Evolutionary conservation across 2,329 filamentous ascomycete genomes (phyloP).

Genomic region (Ophiostoma ips): DNA sequence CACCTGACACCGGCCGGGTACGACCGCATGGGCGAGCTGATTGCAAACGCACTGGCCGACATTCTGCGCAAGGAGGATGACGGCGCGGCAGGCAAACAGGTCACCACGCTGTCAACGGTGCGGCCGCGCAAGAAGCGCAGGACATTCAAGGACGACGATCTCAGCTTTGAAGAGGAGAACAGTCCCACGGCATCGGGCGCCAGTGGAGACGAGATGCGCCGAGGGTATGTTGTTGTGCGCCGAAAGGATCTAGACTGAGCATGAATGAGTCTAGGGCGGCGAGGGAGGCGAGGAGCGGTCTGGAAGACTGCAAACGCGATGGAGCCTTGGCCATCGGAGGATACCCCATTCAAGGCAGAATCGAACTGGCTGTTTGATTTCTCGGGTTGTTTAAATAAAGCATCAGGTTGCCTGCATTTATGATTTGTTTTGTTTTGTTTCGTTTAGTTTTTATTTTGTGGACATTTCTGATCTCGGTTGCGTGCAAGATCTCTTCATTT

Average conservation of each 20-base stretch:
- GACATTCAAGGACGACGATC: conserved; percentile 25
- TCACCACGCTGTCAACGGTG: background rate
- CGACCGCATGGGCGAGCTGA: conserved; percentile 44
- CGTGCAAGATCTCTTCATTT: no score
- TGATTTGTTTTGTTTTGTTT: no score
- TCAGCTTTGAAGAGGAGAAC: conserved; percentile 34
- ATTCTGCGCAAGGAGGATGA: conserved; percentile 26
- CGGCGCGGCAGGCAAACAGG: conserved; percentile 12
- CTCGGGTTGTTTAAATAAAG: background rate
- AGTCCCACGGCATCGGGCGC: conserved; percentile 18
- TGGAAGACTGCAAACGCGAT: background rate
- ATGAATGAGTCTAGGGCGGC: background rate
- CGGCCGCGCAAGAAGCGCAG: conserved; percentile 7
- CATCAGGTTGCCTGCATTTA: background rate
- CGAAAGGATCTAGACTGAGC: conserved; percentile 34
- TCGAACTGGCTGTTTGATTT: no score
- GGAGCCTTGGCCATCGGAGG: background rate
- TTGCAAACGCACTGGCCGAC: conserved; percentile 38
- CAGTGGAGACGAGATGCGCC: conserved; percentile 25
- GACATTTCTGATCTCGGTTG: no score
- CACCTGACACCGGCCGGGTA: conserved; percentile 47
- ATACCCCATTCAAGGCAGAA: no score
- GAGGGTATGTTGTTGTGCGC: conserved; percentile 41
- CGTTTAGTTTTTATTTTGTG: no score
- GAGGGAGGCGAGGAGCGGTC: no score